Evolutionary conservation across 208 protist genomes (phyloP), one percentile per base, ranked within the genome.

Genomic region (Herpetomonas samuelpessoai): DNA sequence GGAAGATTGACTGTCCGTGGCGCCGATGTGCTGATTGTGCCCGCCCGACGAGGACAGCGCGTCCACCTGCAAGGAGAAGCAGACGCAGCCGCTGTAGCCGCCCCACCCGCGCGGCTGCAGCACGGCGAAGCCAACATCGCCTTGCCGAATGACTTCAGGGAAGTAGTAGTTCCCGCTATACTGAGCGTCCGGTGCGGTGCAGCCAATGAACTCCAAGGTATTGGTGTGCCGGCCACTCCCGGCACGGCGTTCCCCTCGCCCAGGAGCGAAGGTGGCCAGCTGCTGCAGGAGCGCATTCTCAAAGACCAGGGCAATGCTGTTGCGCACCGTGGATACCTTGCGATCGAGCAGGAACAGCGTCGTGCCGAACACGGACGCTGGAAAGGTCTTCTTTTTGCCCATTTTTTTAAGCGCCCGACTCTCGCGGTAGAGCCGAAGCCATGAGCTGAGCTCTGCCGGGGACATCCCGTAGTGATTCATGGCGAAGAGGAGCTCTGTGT

Each of bases 71-170:
- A 93, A 41, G 39, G 79, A 74, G 71, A 86, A 93, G 71, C 82
- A 91, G 21, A 87, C 75, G 21, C 50, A 73, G 41, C 79, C 83
- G 12, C 71, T 68, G 68, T 76, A 93, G 28, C 83, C 80, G 55
- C 81, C 74, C 83, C 86, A 93, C 7, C 65, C 44, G 9, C 68
- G 71, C 12, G 83, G 77, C 25, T 83, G 78, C 48, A 93, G 50
- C 54, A 91, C 66, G 3, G 74, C 64, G 1, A 91, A 22, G 27
- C 80, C 86, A 53, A 76, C 82, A 57, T 76, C 47, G 7, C 73
- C 62, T 25, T 78, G 68, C 25, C 35, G 27, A 45, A 93, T 79
- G 2, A 56, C 51, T 24, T 80, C 54, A 6, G 86, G 81, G 60
- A 93, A 93, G 56, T 58, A 59, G 61, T 74, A 85, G 48, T 56